Conservation (phyloP, 2,329 filamentous ascomycete genomes). For the Penicillium sp. region DNA sequence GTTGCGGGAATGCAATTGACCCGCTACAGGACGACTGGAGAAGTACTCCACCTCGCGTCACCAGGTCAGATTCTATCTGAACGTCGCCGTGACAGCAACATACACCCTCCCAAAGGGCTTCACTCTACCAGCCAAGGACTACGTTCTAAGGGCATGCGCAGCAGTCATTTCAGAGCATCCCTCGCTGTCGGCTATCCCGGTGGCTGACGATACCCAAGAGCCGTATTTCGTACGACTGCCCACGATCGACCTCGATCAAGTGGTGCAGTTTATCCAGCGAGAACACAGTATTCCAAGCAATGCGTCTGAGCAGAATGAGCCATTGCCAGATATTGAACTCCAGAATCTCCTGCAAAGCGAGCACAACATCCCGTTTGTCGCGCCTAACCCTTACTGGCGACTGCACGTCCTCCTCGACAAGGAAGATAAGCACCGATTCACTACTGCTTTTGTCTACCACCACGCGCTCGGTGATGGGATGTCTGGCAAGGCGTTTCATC, state of each 20-base stretch:
- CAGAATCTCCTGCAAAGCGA: slow-evolving; percentile 46
- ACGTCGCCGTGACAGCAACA: slow-evolving; percentile 46
- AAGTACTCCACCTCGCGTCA: slow-evolving; percentile 51
- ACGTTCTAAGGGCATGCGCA: slow-evolving; percentile 43
- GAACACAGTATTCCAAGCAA: slow-evolving; percentile 3
- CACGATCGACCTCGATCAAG: slow-evolving; percentile 45
- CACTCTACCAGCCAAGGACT: slow-evolving; percentile 30
- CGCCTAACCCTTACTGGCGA: slow-evolving; percentile 50
- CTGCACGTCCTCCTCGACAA: slow-evolving; percentile 43
- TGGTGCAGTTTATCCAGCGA: slow-evolving; percentile 41
- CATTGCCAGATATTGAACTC: slow-evolving; percentile 42
- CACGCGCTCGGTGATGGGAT: slow-evolving; percentile 54
- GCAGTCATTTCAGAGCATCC: slow-evolving; percentile 46
- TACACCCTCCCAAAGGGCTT: slow-evolving; percentile 37
- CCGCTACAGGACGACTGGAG: slow-evolving; percentile 46
- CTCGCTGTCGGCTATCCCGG: slow-evolving; percentile 48
- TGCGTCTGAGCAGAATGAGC: slow-evolving; percentile 23
- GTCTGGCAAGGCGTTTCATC: slow-evolving; percentile 52
- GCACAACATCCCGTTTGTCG: slow-evolving; percentile 46
- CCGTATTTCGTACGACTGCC: slow-evolving; percentile 52
- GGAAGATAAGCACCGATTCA: slow-evolving; percentile 38
- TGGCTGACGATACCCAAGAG: slow-evolving; percentile 44
- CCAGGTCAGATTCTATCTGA: slow-evolving; percentile 49
- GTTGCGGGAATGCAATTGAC: not conserved
- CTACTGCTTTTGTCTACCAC: slow-evolving; percentile 52